Base-by-base conservation (phyloP, 805 yeast species). In the Candida ponderosae region DNA sequence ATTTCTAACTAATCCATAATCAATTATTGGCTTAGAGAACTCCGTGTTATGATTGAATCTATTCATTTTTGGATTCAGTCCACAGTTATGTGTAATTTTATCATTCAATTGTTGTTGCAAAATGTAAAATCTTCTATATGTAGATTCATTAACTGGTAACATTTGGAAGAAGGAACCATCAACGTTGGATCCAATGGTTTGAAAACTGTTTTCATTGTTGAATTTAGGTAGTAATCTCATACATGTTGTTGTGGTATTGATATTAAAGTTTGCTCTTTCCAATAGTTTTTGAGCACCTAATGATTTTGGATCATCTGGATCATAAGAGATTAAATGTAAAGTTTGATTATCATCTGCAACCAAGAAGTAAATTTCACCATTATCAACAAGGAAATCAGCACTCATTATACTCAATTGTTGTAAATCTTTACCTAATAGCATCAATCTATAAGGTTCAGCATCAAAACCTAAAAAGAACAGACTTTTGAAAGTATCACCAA, bases 371-470 rank as follows among this genome's bases (percentile, higher is more conserved):
- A 89, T 59, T 35, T 83, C 82, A 10, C 82, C 83, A 40, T 81
- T 83, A 39, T 77, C 71, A 14, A 78, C 74, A 19, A 85, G 58
- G 52, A 89, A 87, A 42, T 89, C 96, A n/a, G 83, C 76, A 41
- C 81, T 69, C 32, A 71, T 66, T 0, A 83, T 81, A 49, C 79
- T 82, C 32, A 82, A 63, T 16, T 70, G 59, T 19, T 74, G 68
- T 17, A 74, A 66, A 54, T 89, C 95, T 53, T 81, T 84, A 8
- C 95, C 89, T 36, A 93, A 57, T 40, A 72, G 58, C 15, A 87
- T 66, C 79, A 90, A 78, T 45, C 96, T 65, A 56, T 85, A 89
- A 1, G 99, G 99, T 50, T 90, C 96, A 3, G 94, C 90, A 56
- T 88, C 95, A 60, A 88, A 89, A 1, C 97, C 97, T 21, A 80